phyloP scores from a whole-genome alignment of 1,284 basidiomycete species.

The Papiliotrema terrestris region DNA sequence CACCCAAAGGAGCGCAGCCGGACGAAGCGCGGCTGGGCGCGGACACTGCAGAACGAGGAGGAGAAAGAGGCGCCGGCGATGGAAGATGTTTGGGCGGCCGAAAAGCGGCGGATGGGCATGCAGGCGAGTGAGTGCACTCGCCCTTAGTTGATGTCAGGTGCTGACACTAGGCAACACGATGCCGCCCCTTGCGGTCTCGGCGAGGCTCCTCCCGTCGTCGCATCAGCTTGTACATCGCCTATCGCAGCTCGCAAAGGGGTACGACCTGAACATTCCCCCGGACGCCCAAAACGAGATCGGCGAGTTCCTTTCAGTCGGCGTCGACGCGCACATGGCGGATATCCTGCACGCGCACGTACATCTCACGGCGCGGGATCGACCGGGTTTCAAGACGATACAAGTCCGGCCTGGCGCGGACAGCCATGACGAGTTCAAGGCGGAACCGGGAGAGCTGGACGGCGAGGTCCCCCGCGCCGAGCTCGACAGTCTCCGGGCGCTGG shows the following conservation, averaged over 20 bases:
- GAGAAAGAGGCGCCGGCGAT: slow-evolving; percentile 10
- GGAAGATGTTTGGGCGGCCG: slow-evolving; percentile 11
- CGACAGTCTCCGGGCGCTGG: slow-evolving; percentile 32
- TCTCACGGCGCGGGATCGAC: slow-evolving; percentile 33
- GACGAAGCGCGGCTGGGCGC: slow-evolving; percentile 19
- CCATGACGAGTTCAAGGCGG: neutral
- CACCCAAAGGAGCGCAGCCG: slow-evolving; percentile 32
- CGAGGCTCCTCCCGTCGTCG: slow-evolving; percentile 32
- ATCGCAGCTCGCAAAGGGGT: slow-evolving; percentile 29
- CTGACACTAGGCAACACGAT: slow-evolving; percentile 13
- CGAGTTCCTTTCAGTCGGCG: slow-evolving; percentile 44
- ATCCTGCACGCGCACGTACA: slow-evolving; percentile 36
- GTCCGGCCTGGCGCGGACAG: slow-evolving; percentile 12
- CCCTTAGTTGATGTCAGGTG: neutral
- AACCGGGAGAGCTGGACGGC: neutral
- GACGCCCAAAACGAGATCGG: slow-evolving; percentile 33
- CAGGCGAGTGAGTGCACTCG: slow-evolving; percentile 12
- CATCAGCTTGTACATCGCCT: slow-evolving; percentile 33
- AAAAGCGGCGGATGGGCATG: slow-evolving; percentile 8
- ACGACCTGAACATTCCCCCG: slow-evolving; percentile 25
- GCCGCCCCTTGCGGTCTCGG: slow-evolving; percentile 25
- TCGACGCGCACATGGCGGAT: slow-evolving; percentile 39
- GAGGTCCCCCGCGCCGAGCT: slow-evolving; percentile 28
- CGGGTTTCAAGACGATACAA: slow-evolving; percentile 30
- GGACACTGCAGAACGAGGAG: slow-evolving; percentile 21